Percentiles rank a stretch among this genome's conserved stretches.
These are phyloP conservation scores for Arthrinium puccinioides DNA, from an alignment of 2,329 filamentous ascomycete species.

Conservation along the genomic window DNA sequence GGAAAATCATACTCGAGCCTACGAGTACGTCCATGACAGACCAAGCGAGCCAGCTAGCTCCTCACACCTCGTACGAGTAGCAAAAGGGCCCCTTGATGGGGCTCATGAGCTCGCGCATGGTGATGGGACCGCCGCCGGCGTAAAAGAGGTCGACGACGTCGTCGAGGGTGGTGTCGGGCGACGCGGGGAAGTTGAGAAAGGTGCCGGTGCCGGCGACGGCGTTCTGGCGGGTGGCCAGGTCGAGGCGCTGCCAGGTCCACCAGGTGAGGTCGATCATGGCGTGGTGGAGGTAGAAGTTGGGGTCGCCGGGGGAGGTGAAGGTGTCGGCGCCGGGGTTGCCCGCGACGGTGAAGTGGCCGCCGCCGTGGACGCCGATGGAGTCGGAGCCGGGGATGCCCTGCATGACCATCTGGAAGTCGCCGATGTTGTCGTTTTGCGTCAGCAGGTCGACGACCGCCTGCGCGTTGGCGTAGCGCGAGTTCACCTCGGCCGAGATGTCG, in stretches of 20 bases:
- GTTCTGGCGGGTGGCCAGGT: constrained; percentile 3
- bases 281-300: constrained; percentile 14
- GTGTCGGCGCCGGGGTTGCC: constrained; percentile 16
- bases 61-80: constrained; percentile 13
- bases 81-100: constrained; percentile 19
- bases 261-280: constrained; percentile 9
- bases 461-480: constrained; percentile 13
- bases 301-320: constrained; percentile 12
- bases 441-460: constrained; percentile 20
- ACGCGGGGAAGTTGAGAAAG: constrained; percentile 16
- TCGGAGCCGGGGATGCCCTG: constrained; percentile 22
- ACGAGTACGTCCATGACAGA: too few species aligned
- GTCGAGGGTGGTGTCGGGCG: constrained; percentile 14
- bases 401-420: constrained; percentile 26
- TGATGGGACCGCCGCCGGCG: constrained; percentile 13
- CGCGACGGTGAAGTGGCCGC: constrained; percentile 20
- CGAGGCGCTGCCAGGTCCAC: constrained; percentile 14
- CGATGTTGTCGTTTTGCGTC: constrained; percentile 14
- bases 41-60: too few species aligned
- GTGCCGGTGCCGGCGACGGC: constrained; percentile 15
- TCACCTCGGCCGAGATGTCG: constrained; percentile 11
- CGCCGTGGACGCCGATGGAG: constrained; percentile 19
- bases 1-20: too few species aligned
- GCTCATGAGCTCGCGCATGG: constrained; percentile 19
- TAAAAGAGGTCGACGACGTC: constrained; percentile 14